Conservation (phyloP, 257 asterid genomes). For the Salvia miltiorrhiza region DNA sequence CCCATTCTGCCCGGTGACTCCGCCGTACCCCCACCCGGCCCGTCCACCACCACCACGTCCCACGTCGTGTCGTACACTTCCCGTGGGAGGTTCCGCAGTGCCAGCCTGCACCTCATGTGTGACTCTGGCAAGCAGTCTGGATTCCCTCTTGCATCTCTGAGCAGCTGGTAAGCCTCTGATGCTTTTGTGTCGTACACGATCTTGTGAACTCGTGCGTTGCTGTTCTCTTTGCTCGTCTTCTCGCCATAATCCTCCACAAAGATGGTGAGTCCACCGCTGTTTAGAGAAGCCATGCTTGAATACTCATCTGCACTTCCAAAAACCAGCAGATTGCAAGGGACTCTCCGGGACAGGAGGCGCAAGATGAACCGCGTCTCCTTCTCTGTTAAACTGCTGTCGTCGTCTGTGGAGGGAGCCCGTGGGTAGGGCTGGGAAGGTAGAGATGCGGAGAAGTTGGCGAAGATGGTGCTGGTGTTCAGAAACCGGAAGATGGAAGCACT, state of each 20-base stretch:
- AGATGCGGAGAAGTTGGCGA: constrained; percentile 37
- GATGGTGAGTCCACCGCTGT: constrained; percentile 55
- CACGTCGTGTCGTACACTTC: constrained; percentile 44
- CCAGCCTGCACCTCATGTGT: constrained; percentile 46
- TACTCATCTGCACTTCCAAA: constrained; percentile 57
- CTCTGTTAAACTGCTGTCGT: constrained; percentile 26
- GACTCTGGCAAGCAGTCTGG: constrained; percentile 34
- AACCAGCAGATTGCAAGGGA: constrained; percentile 70
- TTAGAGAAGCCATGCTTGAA: constrained; percentile 39
- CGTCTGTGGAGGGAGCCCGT: neutral
- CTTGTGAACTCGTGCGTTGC: constrained; percentile 35
- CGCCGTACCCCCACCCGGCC: constrained; percentile 58
- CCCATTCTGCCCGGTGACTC: constrained; percentile 81
- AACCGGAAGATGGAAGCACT: constrained; percentile 58
- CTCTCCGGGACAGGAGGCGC: constrained; percentile 41
- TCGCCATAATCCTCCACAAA: constrained; percentile 53
- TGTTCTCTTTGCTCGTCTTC: constrained; percentile 18
- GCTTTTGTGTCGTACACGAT: constrained; percentile 60
- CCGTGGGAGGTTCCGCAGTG: constrained; percentile 44
- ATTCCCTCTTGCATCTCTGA: constrained; percentile 54
- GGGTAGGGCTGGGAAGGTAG: constrained; percentile 1
- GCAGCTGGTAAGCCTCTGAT: constrained; percentile 58
- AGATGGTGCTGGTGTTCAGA: constrained; percentile 45
- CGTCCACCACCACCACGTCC: constrained; percentile 81
- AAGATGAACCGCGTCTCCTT: constrained; percentile 55